Conservation (phyloP, 2,329 filamentous ascomycete genomes). For the Hymenoscyphus fructigenus region DNA sequence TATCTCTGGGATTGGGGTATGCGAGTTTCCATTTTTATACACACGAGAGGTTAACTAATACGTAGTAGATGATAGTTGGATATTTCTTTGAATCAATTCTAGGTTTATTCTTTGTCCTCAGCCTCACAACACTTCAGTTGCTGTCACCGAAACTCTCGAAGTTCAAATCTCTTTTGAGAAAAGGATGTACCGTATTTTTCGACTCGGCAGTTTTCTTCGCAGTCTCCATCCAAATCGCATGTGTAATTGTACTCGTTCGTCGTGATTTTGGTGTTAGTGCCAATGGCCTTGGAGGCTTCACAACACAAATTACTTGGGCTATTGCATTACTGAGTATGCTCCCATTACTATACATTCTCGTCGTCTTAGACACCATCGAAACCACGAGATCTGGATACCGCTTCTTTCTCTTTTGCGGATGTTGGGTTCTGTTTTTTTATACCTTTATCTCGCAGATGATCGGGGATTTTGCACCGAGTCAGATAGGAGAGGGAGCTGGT, state of each 20-base stretch:
- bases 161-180: not conserved
- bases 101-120: constrained; percentile 10
- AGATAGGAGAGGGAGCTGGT: constrained; percentile 14
- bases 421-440: constrained; percentile 22
- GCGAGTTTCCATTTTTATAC: not conserved
- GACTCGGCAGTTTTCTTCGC: constrained; percentile 17
- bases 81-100: constrained; percentile 16
- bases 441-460: constrained; percentile 22
- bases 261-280: constrained; percentile 18
- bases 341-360: constrained; percentile 11
- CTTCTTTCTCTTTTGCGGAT: constrained; percentile 16
- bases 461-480: constrained; percentile 15
- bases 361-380: not conserved
- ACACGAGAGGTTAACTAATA: not conserved
- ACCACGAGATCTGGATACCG: constrained; percentile 12
- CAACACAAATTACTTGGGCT: constrained; percentile 21
- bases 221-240: constrained; percentile 17
- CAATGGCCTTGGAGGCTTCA: constrained; percentile 17
- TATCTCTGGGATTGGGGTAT: constrained; percentile 20
- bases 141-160: not conserved
- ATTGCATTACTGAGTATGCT: constrained; percentile 18
- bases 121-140: not conserved
- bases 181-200: constrained; percentile 10
- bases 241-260: constrained; percentile 15
- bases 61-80: constrained; percentile 17